Evolutionary conservation across 768 basidiomycete species (phyloP).

Genomic region (Pisolithus sp.): DNA sequence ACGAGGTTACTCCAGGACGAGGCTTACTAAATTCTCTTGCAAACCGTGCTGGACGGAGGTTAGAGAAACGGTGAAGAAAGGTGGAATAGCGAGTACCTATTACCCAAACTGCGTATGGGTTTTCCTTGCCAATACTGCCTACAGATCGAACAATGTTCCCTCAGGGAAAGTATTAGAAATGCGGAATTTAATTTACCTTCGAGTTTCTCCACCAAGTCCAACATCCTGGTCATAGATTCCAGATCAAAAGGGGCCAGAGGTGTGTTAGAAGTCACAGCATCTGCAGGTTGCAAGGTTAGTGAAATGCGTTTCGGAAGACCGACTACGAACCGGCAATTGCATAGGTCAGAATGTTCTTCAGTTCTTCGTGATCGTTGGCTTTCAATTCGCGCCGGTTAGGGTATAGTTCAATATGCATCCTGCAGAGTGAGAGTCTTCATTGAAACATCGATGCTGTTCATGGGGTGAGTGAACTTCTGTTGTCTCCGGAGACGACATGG

Average conservation of each 20-base stretch:
- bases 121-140: not conserved
- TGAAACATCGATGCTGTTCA: not conserved
- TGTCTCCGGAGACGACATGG: not conserved
- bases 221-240: conserved; percentile 3
- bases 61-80: not conserved
- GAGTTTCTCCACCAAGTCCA: conserved; percentile 3
- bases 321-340: conserved; percentile 16
- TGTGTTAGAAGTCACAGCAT: conserved; percentile 1
- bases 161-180: not conserved
- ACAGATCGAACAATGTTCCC: no score
- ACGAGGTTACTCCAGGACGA: not conserved
- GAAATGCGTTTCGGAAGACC: no score
- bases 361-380: not conserved
- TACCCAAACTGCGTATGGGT: not conserved
- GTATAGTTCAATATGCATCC: conserved; percentile 6
- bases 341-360: conserved; percentile 1
- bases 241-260: conserved; percentile 7
- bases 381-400: not conserved
- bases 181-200: not conserved
- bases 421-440: not conserved
- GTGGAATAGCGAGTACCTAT: not conserved
- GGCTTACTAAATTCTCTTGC: conserved; percentile 39
- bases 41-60: conserved; percentile 29
- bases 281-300: not conserved
- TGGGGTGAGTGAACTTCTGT: not conserved